Conservation (phyloP, 2,329 filamentous ascomycete genomes). For the Fusarium tanahbumbuense region DNA sequence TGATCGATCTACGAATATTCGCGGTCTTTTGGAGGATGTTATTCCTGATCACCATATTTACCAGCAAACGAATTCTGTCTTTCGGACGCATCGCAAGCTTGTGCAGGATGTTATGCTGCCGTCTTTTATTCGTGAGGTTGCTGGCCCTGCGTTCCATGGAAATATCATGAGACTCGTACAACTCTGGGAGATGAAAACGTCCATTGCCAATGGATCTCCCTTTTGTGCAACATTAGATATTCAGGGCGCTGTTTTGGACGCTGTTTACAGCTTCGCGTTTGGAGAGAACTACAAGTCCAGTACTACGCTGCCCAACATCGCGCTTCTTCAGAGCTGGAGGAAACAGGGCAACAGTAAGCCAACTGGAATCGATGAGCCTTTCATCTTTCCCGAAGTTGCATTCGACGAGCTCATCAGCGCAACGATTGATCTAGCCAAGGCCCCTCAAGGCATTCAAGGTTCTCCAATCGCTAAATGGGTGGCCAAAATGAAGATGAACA, state of each 20-base stretch:
- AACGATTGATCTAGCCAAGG: neutral
- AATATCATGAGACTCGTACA: neutral
- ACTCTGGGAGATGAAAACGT: neutral
- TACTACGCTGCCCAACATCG: neutral
- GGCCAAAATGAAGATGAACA: neutral
- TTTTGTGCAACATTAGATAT: neutral
- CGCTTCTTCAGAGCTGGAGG: accelerated
- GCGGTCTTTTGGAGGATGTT: neutral
- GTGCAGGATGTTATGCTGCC: neutral
- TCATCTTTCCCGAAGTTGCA: neutral
- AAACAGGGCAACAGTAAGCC: accelerated
- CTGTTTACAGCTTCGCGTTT: neutral
- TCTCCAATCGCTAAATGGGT: neutral
- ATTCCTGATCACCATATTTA: neutral
- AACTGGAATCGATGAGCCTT: neutral
- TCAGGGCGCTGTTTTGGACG: neutral
- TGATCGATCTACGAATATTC: neutral
- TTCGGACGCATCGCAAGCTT: neutral
- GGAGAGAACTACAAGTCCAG: neutral
- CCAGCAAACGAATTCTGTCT: neutral
- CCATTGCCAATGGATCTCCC: neutral
- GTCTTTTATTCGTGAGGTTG: neutral
- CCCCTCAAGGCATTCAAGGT: neutral
- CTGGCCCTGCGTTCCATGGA: neutral
- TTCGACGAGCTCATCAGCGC: neutral